Conservation (phyloP, 2,329 filamentous ascomycete genomes). For the Teratosphaeria pseudoeucalypti region DNA sequence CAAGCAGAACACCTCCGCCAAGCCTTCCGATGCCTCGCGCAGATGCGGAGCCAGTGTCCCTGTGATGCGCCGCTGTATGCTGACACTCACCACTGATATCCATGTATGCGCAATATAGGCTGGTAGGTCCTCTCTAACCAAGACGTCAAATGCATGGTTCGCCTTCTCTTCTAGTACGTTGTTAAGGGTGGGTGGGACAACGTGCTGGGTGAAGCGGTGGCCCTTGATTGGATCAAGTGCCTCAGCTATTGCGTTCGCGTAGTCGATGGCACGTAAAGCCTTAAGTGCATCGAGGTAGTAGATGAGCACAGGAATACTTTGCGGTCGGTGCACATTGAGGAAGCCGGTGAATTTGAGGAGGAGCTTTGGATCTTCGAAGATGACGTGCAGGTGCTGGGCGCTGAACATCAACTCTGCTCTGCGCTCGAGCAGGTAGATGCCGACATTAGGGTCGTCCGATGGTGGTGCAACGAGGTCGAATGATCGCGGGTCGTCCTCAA, state of each 20-base stretch:
- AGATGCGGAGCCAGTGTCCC: conserved; percentile 55
- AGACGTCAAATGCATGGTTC: conserved; percentile 51
- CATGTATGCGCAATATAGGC: conserved; percentile 62
- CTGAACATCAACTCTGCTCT: conserved; percentile 58
- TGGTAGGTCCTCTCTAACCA: conserved; percentile 59
- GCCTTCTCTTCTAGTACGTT: conserved; percentile 51
- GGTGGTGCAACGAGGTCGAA: conserved; percentile 43
- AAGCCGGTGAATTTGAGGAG: conserved; percentile 59
- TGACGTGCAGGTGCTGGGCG: conserved; percentile 51
- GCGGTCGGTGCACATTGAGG: conserved; percentile 47
- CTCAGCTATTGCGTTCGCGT: conserved; percentile 58
- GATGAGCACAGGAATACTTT: conserved; percentile 54
- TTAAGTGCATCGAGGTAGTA: conserved; percentile 66
- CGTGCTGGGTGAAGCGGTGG: conserved; percentile 44
- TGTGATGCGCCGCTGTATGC: conserved; percentile 57
- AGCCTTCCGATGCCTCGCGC: conserved; percentile 59
- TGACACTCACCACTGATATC: conserved; percentile 58
- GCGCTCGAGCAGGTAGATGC: conserved; percentile 49
- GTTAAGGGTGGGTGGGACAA: conserved; percentile 46
- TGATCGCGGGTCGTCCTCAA: conserved; percentile 44
- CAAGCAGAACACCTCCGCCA: conserved; percentile 68
- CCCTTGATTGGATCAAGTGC: conserved; percentile 48
- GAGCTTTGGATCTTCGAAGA: conserved; percentile 54
- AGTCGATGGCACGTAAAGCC: conserved; percentile 58
- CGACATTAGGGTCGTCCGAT: conserved; percentile 18